phyloP scores from a whole-genome alignment of 306 rosid species.

The Citrullus amarus region DNA sequence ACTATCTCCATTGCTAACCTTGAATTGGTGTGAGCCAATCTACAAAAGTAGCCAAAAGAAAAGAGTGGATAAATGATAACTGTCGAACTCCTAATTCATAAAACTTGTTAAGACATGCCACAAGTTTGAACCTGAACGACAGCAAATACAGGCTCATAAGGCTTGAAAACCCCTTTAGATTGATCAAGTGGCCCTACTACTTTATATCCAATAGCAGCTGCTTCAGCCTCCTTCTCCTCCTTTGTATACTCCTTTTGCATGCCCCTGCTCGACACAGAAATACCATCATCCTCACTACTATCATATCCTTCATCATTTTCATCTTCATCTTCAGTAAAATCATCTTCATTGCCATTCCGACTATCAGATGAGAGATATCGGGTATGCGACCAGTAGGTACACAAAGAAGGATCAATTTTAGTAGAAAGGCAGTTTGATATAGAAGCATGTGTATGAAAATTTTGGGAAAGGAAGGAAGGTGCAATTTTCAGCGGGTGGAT shows the following conservation, averaged over 20 bases:
- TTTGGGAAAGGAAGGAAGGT: conserved; percentile 10
- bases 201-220: conserved; percentile 57
- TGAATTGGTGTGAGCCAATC: conserved; percentile 93
- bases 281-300: conserved; percentile 33
- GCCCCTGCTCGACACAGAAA: conserved; percentile 15
- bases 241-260: conserved; percentile 39
- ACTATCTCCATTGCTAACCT: conserved; percentile 78
- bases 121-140: conserved; percentile 54
- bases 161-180: conserved; percentile 48
- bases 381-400: conserved; percentile 20
- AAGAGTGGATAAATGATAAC: background rate
- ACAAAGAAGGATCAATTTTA: conserved; percentile 9
- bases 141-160: conserved; percentile 66
- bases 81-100: background rate
- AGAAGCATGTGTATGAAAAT: conserved; percentile 14
- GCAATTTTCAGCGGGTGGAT: conserved; percentile 16
- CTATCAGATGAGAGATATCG: conserved; percentile 45
- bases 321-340: conserved; percentile 12
- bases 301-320: conserved; percentile 14
- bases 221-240: conserved; percentile 74
- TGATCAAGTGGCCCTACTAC: conserved; percentile 49
- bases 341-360: conserved; percentile 10
- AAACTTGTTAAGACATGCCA: background rate
- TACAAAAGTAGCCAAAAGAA: conserved; percentile 6
- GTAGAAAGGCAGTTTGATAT: conserved; percentile 13